Conservation (phyloP, 163 green algal species). For the Scenedesmus sp. region DNA sequence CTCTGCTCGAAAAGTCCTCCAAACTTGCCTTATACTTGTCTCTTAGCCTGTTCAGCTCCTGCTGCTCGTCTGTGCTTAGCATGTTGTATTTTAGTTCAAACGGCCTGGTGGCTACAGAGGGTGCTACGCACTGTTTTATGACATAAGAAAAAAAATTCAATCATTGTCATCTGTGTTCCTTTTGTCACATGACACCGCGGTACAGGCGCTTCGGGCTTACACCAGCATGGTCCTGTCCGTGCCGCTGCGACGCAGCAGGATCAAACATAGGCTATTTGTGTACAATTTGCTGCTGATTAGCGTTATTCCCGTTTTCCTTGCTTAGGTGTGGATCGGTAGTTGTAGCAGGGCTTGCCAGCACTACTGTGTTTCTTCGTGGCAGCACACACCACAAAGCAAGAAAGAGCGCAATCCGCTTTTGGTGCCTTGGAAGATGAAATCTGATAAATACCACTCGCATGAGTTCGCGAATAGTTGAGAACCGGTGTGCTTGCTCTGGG, state of each 20-base stretch:
- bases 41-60: conserved; percentile 1
- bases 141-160: no score
- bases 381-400: no score
- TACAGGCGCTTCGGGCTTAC: neutral
- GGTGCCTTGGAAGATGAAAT: neutral
- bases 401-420: neutral
- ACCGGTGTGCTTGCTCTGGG: neutral
- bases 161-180: neutral
- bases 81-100: neutral
- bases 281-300: neutral
- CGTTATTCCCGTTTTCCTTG: neutral
- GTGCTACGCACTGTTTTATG: no score
- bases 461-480: neutral
- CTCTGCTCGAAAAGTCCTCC: no score
- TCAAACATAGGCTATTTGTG: neutral
- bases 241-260: neutral
- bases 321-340: neutral
- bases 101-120: neutral
- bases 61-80: neutral
- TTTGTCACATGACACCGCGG: neutral
- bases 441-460: neutral
- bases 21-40: conserved; percentile 1
- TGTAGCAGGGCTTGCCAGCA: neutral
- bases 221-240: neutral
- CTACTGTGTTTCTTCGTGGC: neutral